Base-by-base conservation (phyloP, 805 yeast species). In the Myxozyma melibiosi region DNA sequence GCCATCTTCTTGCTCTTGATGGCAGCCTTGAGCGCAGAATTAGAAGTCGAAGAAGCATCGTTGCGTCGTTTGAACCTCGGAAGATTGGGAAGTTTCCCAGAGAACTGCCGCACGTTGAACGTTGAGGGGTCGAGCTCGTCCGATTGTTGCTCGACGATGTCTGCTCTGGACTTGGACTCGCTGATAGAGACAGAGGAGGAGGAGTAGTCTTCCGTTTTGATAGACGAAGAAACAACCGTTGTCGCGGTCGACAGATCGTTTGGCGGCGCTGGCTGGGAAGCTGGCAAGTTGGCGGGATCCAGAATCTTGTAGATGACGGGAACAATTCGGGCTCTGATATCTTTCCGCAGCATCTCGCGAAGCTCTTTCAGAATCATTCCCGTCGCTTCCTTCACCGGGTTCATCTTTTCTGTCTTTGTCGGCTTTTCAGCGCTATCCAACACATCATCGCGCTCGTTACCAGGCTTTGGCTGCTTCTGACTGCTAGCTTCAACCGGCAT, bases 271-370 rank as follows among this genome's bases (percentile, higher is more conserved):
- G n/a, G n/a, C n/a, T n/a, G 42, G 20, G 37, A 37, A 6, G 45
- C 9, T n/a, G 57, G 35, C 2, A 40, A n/a, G 30, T 40, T 44
- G n/a, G 53, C 80, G 38, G 83, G 84, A 55, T 81, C 79, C 62
- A 90, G 74, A 18, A 79, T 71, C 30, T 84, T 84, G 52, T 86
- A 75, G 16, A 90, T 80, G 1, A 78, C 76, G 20, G 94, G 89
- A 0, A 87, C 90, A 2, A 87, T 72, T 58, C 89, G 80, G 66
- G 84, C 92, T 63, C 87, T 77, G 24, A 90, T 80, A 71, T 90
- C 96, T 58, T 85, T 85, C 20, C 83, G 73, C 43, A 90, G 69
- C 45, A 84, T 83, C 9, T 75, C 73, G 57, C 81, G 82, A 49
- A 90, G 76, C 62, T 90, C 96, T 53, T 80, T 81, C 25, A 84